Evolutionary conservation across 345 rosid species (phyloP).

Genomic region (Punica granatum): DNA sequence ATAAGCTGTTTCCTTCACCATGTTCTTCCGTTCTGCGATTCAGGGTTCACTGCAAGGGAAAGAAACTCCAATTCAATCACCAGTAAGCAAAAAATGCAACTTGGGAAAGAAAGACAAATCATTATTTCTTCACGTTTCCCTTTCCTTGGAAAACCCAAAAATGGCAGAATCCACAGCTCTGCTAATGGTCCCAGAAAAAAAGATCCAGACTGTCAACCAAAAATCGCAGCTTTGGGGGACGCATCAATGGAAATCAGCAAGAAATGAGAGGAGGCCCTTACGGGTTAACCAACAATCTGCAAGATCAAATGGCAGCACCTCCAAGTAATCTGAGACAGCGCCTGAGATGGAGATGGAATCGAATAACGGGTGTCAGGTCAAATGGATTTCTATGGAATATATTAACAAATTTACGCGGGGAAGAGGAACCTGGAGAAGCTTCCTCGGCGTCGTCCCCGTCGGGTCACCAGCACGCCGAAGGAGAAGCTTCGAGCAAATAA

Average conservation of each 20-base stretch:
- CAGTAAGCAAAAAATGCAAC: background rate
- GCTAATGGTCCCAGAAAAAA: background rate
- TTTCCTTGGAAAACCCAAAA: background rate
- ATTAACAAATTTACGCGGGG: background rate
- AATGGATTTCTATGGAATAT: background rate
- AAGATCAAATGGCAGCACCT: background rate
- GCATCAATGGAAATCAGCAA: background rate
- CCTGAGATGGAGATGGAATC: background rate
- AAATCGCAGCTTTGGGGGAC: background rate
- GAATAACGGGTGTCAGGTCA: background rate
- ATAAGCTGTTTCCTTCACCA: conserved; percentile 68
- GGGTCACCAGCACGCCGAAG: background rate
- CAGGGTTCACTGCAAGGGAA: background rate
- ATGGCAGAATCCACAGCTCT: background rate
- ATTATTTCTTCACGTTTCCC: background rate
- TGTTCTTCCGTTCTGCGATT: conserved; percentile 12
- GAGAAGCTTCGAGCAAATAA: background rate
- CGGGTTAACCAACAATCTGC: background rate
- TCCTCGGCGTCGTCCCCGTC: background rate
- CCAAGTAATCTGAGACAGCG: background rate
- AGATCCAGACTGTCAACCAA: background rate
- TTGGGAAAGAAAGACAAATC: background rate
- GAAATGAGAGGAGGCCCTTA: background rate
- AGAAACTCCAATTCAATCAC: background rate
- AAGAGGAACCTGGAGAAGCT: background rate